Percentiles rank a stretch among this genome's conserved stretches.
Evolutionary conservation across 176 grass and related monocot genomes (phyloP).

Genomic region (Avena eriantha): DNA sequence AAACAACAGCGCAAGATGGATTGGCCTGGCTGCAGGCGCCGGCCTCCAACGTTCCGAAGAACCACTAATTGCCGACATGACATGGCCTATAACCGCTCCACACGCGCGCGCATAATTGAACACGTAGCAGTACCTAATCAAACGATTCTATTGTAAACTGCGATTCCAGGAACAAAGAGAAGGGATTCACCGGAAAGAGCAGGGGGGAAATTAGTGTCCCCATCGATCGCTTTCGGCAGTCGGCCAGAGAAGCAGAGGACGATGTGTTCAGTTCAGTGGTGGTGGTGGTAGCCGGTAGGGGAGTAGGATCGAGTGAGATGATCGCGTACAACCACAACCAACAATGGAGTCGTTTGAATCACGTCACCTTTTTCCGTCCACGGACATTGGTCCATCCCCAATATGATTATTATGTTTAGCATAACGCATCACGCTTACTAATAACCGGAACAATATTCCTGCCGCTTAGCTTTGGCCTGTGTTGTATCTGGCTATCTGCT

Average conservation of each 20-base stretch:
- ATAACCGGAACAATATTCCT: not conserved
- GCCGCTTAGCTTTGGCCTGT: slow-evolving; percentile 1
- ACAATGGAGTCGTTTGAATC: slow-evolving; percentile 48
- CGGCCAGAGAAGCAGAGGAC: not conserved
- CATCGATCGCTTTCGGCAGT: not conserved
- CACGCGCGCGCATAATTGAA: not conserved
- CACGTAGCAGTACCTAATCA: not conserved
- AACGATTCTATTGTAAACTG: not conserved
- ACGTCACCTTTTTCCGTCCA: slow-evolving; percentile 51
- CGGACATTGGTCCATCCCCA: not conserved
- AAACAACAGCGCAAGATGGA: not conserved
- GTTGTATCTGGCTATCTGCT: not conserved
- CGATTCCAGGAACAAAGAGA: not conserved
- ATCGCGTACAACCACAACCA: not conserved
- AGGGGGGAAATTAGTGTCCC: not conserved
- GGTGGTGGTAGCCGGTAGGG: not conserved
- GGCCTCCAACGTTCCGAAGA: not conserved
- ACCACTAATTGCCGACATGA: not conserved
- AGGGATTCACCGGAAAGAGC: no score
- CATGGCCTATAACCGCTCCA: not conserved
- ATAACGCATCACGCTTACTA: not conserved
- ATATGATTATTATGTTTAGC: not conserved
- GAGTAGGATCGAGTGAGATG: not conserved
- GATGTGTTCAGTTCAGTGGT: not conserved
- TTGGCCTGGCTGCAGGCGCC: not conserved